phyloP scores from a whole-genome alignment of 441 rosid genomes.

The Jatropha multifida region DNA sequence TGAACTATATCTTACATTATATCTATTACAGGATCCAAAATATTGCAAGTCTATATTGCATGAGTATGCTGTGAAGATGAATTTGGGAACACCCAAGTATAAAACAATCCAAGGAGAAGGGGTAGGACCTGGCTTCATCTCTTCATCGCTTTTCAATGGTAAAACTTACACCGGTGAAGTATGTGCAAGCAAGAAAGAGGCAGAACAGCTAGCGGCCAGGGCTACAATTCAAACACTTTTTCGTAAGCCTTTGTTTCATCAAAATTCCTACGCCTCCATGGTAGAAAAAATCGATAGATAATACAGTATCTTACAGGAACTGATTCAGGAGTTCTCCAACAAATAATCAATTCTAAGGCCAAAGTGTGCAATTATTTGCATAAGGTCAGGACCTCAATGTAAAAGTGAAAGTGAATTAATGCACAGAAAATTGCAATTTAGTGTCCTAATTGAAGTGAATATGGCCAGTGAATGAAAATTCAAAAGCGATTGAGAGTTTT shows the following conservation, averaged over 20 bases:
- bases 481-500: too few relatives aligned
- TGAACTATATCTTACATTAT: not conserved
- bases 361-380: not conserved
- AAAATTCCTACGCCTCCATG: not conserved
- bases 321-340: conserved; percentile 16
- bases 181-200: conserved; percentile 29
- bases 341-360: conserved; percentile 7
- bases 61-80: conserved; percentile 4
- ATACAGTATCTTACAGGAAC: conserved; percentile 16
- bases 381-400: not conserved
- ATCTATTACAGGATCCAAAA: not conserved
- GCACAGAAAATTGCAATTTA: too few relatives aligned
- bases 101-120: conserved; percentile 11
- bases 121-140: conserved; percentile 17
- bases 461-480: too few relatives aligned
- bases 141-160: conserved; percentile 26
- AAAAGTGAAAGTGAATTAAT: too few relatives aligned
- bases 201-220: conserved; percentile 32
- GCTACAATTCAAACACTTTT: conserved; percentile 25
- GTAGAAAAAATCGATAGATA: not conserved
- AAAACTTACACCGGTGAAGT: conserved; percentile 19
- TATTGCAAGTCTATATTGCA: conserved; percentile 9
- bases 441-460: too few relatives aligned
- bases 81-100: conserved; percentile 14
- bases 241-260: conserved; percentile 23